Percentiles rank a stretch among this genome's conserved stretches.
These are phyloP conservation scores for Boletus rubropictus DNA, from an alignment of 768 basidiomycete species.

Conservation along the genomic window DNA sequence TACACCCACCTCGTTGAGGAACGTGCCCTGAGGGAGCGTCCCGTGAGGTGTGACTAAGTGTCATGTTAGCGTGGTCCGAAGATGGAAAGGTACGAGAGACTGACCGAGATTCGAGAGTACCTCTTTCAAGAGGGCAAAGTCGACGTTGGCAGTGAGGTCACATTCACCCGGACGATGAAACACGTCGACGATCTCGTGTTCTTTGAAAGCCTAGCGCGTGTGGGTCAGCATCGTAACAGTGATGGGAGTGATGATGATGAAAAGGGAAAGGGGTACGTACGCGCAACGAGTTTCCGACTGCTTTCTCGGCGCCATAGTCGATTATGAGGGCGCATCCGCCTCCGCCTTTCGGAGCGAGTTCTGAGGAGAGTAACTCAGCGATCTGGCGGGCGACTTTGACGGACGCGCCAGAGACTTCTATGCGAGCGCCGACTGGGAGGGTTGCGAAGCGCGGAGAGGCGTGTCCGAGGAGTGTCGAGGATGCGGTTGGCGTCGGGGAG, in stretches of 20 bases:
- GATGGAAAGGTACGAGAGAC: slow-evolving; percentile 9
- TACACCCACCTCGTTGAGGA: slow-evolving; percentile 77
- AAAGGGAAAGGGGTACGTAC: slow-evolving; percentile 42
- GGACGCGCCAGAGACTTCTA: slow-evolving; percentile 76
- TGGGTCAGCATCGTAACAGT: background rate
- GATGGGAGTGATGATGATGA: rapidly evolving
- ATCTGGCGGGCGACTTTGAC: slow-evolving; percentile 65
- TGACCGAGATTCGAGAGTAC: slow-evolving; percentile 61
- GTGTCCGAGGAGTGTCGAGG: slow-evolving; percentile 50
- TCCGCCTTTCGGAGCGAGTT: background rate
- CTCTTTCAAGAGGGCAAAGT: slow-evolving; percentile 85
- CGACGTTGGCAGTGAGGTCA: slow-evolving; percentile 95
- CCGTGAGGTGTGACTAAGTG: slow-evolving; percentile 46
- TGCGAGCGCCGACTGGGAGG: slow-evolving; percentile 61
- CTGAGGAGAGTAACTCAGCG: slow-evolving; percentile 50
- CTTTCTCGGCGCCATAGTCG: slow-evolving; percentile 80
- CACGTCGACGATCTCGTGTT: slow-evolving; percentile 78
- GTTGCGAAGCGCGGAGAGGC: slow-evolving; percentile 66
- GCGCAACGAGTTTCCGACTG: slow-evolving; percentile 70
- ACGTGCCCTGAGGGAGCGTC: slow-evolving; percentile 68
- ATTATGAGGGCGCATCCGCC: slow-evolving; percentile 71
- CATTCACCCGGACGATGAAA: slow-evolving; percentile 83
- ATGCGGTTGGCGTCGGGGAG: slow-evolving; percentile 50
- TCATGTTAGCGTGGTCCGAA: slow-evolving; percentile 4
- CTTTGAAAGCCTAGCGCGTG: slow-evolving; percentile 71